Conservation (phyloP, 2,329 filamentous ascomycete species). For the Trichoderma sp. region DNA sequence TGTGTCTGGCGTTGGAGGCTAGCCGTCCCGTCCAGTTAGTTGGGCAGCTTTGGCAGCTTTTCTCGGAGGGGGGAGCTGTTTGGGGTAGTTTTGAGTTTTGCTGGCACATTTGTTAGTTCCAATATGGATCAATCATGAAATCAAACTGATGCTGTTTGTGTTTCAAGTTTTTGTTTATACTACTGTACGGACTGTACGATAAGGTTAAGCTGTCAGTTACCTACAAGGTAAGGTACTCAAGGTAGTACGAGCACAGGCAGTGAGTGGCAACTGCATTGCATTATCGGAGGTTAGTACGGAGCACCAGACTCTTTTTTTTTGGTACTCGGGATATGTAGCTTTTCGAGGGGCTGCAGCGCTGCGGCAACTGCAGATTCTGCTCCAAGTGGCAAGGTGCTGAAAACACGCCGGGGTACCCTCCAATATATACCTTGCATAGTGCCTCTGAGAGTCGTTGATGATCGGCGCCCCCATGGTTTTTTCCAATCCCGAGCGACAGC, state of each 20-base stretch:
- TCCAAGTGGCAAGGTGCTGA: not conserved
- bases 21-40: not conserved
- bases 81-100: not conserved
- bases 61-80: not conserved
- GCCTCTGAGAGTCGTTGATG: not conserved
- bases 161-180: not conserved
- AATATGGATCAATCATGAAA: too few species aligned
- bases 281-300: not conserved
- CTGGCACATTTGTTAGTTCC: not conserved
- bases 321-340: not conserved
- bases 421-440: not conserved
- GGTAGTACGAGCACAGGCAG: not conserved
- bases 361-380: not conserved
- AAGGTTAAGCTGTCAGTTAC: not conserved
- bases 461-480: slow-evolving; percentile 12
- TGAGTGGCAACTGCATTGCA: not conserved
- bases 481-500: not conserved
- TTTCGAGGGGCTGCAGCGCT: not conserved
- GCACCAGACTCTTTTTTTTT: not conserved
- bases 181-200: not conserved
- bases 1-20: not conserved
- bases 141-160: not conserved
- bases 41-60: not conserved
- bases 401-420: not conserved
- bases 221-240: not conserved